Conservation (phyloP, 129 eudicot genomes). For the Calendula officinalis region DNA sequence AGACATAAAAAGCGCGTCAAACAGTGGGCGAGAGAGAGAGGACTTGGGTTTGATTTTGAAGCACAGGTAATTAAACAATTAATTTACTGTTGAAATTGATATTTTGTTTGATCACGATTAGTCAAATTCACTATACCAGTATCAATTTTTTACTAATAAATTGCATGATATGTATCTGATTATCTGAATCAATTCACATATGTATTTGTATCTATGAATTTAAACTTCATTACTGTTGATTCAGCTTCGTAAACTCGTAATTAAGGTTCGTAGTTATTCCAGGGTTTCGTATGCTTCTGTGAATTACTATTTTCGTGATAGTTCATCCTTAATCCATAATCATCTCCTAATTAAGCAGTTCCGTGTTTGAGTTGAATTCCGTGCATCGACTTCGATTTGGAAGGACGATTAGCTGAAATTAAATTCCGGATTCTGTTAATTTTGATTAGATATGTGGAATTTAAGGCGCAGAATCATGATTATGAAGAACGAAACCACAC, state of each 20-base stretch:
- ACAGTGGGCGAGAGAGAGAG: constrained; percentile 12
- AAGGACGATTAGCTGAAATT: constrained; percentile 9
- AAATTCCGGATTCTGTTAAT: constrained; percentile 5
- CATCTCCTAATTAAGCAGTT: constrained; percentile 4
- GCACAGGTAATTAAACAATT: constrained; percentile 17
- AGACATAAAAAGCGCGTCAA: constrained; percentile 21
- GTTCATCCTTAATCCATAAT: not conserved
- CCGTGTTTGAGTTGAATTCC: constrained; percentile 2
- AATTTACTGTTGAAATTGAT: constrained; percentile 23
- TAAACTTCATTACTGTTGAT: constrained; percentile 8
- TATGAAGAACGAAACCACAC: constrained; percentile 6
- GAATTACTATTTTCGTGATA: not conserved
- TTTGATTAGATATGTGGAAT: constrained; percentile 10
- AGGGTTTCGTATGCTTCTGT: constrained; percentile 9
- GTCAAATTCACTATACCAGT: constrained; percentile 12
- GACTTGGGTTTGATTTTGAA: constrained; percentile 27
- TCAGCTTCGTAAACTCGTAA: constrained; percentile 10
- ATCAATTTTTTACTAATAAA: not conserved
- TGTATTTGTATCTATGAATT: constrained; percentile 8
- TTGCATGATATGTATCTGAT: constrained; percentile 7
- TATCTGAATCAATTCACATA: constrained; percentile 11
- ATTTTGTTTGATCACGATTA: constrained; percentile 21
- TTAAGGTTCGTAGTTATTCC: not conserved
- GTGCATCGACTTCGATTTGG: constrained; percentile 20
- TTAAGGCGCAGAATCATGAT: constrained; percentile 1